phyloP scores from a whole-genome alignment of 2,329 filamentous ascomycete species.

The Myrmaecium sp. region DNA sequence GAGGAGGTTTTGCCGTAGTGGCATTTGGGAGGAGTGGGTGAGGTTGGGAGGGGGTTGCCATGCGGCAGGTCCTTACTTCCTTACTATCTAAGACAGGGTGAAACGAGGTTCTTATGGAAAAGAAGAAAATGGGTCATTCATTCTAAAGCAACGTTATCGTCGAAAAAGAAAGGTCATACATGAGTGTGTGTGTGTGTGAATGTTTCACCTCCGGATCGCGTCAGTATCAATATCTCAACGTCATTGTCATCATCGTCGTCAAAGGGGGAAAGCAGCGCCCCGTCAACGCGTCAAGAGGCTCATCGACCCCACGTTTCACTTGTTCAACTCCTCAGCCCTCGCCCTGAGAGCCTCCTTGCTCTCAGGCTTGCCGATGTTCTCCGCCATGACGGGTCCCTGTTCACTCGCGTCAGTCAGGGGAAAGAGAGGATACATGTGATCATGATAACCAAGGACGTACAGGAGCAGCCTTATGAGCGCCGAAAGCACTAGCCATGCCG shows the following conservation, averaged over 20 bases:
- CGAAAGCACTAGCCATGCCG: constrained; percentile 14
- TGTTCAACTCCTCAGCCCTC: constrained; percentile 33
- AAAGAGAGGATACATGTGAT: neutral
- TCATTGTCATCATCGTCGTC: too few relatives aligned
- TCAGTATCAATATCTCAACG: neutral
- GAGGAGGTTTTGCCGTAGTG: constrained; percentile 22
- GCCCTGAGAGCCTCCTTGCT: constrained; percentile 34
- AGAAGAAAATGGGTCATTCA: too few relatives aligned
- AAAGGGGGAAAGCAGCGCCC: too few relatives aligned
- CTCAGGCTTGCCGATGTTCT: constrained; percentile 26
- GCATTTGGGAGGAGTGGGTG: too few relatives aligned
- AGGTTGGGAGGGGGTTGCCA: constrained; percentile 5
- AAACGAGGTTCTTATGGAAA: too few relatives aligned
- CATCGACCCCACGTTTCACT: too few relatives aligned
- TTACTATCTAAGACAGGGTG: neutral
- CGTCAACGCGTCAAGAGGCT: too few relatives aligned
- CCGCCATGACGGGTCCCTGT: constrained; percentile 27
- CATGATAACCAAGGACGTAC: constrained; percentile 9
- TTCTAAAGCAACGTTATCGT: too few relatives aligned
- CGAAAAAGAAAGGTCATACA: too few relatives aligned
- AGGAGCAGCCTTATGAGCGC: constrained; percentile 26
- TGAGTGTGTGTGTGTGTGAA: constrained; percentile 1
- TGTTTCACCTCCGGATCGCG: neutral
- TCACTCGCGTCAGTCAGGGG: constrained; percentile 3
- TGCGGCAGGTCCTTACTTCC: neutral